These are phyloP conservation scores for Fusarium subtropicale DNA, from an alignment of 2,329 filamentous ascomycete genomes.

Conservation along the genomic window DNA sequence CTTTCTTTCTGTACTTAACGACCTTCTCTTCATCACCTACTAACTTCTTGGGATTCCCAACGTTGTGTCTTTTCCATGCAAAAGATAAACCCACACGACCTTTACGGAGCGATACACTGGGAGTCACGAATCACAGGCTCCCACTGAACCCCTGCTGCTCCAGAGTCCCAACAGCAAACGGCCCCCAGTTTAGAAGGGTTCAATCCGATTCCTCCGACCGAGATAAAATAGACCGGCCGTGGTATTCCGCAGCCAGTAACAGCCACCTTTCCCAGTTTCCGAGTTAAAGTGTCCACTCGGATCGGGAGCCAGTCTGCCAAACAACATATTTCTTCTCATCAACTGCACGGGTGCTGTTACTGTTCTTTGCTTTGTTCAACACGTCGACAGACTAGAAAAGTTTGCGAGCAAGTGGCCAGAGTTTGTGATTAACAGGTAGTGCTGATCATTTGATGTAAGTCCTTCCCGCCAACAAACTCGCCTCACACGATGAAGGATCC, in stretches of 20 bases:
- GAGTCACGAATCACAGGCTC: slow-evolving; percentile 1
- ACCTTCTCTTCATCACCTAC: not conserved
- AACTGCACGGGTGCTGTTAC: not conserved
- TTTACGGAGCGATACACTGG: not conserved
- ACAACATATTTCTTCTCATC: not conserved
- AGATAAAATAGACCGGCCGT: slow-evolving; percentile 28
- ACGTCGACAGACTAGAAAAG: not conserved
- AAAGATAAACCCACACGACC: not conserved
- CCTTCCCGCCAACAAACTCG: slow-evolving; percentile 1
- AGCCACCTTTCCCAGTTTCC: slow-evolving; percentile 2
- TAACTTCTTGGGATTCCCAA: not conserved
- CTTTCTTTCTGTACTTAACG: not conserved
- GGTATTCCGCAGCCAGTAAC: slow-evolving; percentile 24
- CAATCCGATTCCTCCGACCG: slow-evolving; percentile 15
- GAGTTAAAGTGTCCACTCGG: slow-evolving; percentile 14
- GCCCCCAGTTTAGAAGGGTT: slow-evolving; percentile 5
- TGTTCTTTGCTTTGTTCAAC: slow-evolving; percentile 3
- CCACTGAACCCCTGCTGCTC: slow-evolving; percentile 16
- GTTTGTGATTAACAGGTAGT: slow-evolving; percentile 7
- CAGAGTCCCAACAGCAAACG: slow-evolving; percentile 28
- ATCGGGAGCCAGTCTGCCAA: not conserved
- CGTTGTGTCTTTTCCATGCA: not conserved
- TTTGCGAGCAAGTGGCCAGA: slow-evolving; percentile 6
- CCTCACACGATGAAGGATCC: slow-evolving; percentile 25
- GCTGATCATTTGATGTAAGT: slow-evolving; percentile 28